These are phyloP conservation scores for Byssothecium circinans DNA, from an alignment of 2,329 filamentous ascomycete species.

Conservation along the genomic window DNA sequence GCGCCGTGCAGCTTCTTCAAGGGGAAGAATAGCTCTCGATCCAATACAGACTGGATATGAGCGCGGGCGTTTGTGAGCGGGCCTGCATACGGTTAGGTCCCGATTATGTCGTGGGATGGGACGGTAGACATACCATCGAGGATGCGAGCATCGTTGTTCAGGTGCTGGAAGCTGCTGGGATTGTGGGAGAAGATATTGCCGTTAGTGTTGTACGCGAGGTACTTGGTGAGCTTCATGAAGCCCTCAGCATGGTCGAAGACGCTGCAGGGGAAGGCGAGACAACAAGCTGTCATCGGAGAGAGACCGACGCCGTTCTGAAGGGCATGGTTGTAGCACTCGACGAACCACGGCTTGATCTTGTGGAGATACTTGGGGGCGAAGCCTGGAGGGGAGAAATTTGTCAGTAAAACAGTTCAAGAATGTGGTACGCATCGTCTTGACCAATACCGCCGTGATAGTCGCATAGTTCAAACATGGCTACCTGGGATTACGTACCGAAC, in stretches of 20 bases:
- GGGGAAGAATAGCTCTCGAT: constrained; percentile 13
- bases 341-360: constrained; percentile 18
- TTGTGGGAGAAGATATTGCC: constrained; percentile 12
- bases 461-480: too few species aligned
- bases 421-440: too few species aligned
- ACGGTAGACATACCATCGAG: constrained; percentile 14
- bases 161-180: constrained; percentile 10
- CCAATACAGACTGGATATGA: constrained; percentile 13
- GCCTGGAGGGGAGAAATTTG: not conserved
- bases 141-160: constrained; percentile 11
- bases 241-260: constrained; percentile 20
- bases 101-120: not conserved
- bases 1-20: constrained; percentile 15
- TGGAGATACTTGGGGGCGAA: constrained; percentile 12
- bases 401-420: too few species aligned
- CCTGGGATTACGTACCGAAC: constrained; percentile 7
- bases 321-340: constrained; percentile 12
- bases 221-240: constrained; percentile 25
- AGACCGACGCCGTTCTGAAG: constrained; percentile 11
- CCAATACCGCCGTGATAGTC: too few species aligned
- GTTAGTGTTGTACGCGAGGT: constrained; percentile 17
- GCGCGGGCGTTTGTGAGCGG: constrained; percentile 15
- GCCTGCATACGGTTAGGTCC: constrained; percentile 6
- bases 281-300: constrained; percentile 11
- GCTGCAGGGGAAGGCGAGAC: constrained; percentile 16